These are phyloP conservation scores for Melanogaster broomeanus DNA, from an alignment of 768 basidiomycete species.

Conservation along the genomic window DNA sequence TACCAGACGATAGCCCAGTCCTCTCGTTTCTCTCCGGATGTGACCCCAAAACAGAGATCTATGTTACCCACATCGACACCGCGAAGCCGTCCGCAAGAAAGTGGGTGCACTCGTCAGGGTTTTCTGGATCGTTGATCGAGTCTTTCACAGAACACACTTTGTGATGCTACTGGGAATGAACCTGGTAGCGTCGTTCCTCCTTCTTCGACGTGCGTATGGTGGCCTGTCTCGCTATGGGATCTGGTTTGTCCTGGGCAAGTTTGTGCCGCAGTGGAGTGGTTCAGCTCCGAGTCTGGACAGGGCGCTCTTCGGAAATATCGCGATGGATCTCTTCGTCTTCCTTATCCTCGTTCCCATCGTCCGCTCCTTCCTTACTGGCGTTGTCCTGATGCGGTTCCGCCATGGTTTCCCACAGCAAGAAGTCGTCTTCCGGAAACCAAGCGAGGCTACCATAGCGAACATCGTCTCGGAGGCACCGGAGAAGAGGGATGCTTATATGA, in stretches of 20 bases:
- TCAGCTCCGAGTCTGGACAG: constrained; percentile 14
- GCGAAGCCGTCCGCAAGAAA: constrained; percentile 18
- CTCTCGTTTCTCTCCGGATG: constrained; percentile 17
- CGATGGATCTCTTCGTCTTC: constrained; percentile 29
- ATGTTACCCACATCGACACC: constrained; percentile 31
- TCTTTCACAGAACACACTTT: constrained; percentile 24
- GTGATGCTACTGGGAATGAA: constrained; percentile 28
- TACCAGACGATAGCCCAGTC: constrained; percentile 29
- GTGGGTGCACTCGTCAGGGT: constrained; percentile 14
- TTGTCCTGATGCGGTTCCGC: constrained; percentile 21
- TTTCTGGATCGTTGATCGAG: neutral
- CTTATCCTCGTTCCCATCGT: constrained; percentile 25
- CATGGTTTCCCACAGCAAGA: constrained; percentile 30
- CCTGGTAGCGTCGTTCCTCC: constrained; percentile 22
- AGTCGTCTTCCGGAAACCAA: constrained; percentile 33
- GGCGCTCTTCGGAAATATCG: constrained; percentile 24
- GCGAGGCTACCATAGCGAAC: constrained; percentile 23
- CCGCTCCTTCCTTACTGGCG: constrained; percentile 20
- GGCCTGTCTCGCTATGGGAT: constrained; percentile 31
- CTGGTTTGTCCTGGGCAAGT: constrained; percentile 23
- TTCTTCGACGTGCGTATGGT: constrained; percentile 20
- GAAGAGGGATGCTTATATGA: constrained; percentile 26
- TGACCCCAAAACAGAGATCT: constrained; percentile 25
- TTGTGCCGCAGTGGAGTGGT: constrained; percentile 11
- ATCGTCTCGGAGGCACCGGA: constrained; percentile 24